Conservation (phyloP, 2,329 filamentous ascomycete species). For the Pseudogymnoascus sp. region DNA sequence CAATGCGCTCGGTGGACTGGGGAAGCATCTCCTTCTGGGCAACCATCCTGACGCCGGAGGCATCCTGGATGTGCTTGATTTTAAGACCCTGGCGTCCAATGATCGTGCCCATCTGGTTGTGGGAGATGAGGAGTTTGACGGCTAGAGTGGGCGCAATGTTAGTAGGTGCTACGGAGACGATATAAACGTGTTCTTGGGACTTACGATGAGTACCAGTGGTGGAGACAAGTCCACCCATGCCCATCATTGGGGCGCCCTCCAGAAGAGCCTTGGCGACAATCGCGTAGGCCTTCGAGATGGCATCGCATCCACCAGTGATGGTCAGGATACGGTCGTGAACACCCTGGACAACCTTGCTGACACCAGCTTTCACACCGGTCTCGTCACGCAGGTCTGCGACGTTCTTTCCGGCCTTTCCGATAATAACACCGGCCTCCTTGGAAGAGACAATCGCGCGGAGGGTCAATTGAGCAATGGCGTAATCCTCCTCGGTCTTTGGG, state of each 20-base stretch:
- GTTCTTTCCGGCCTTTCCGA: slow-evolving; percentile 97
- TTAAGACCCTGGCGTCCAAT: slow-evolving; percentile 94
- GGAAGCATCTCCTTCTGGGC: slow-evolving; percentile 99
- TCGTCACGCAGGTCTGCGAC: slow-evolving; percentile 95
- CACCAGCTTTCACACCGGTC: slow-evolving; percentile 94
- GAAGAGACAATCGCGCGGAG: slow-evolving; percentile 96
- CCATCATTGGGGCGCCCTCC: slow-evolving; percentile 88
- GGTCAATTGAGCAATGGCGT: slow-evolving; percentile 84
- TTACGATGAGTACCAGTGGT: slow-evolving; percentile 91
- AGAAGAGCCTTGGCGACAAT: slow-evolving; percentile 87
- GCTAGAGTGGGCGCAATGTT: slow-evolving; percentile 45
- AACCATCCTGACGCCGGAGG: slow-evolving; percentile 95
- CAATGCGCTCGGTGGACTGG: slow-evolving; percentile 95
- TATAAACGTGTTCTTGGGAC: slow-evolving; percentile 32
- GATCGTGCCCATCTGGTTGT: slow-evolving; percentile 99
- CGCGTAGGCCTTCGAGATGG: slow-evolving; percentile 85
- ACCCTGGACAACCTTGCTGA: slow-evolving; percentile 96
- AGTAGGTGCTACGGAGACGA: slow-evolving; percentile 14
- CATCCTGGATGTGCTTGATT: slow-evolving; percentile 99
- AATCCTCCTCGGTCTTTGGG: slow-evolving; percentile 95
- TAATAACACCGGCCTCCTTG: slow-evolving; percentile 98
- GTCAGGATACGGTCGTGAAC: slow-evolving; percentile 96
- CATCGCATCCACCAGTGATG: slow-evolving; percentile 82
- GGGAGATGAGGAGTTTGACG: slow-evolving; percentile 94
- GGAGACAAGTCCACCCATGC: slow-evolving; percentile 85